Base-by-base conservation (phyloP, 495 filamentous ascomycete species). In the Penicillium coffeae region DNA sequence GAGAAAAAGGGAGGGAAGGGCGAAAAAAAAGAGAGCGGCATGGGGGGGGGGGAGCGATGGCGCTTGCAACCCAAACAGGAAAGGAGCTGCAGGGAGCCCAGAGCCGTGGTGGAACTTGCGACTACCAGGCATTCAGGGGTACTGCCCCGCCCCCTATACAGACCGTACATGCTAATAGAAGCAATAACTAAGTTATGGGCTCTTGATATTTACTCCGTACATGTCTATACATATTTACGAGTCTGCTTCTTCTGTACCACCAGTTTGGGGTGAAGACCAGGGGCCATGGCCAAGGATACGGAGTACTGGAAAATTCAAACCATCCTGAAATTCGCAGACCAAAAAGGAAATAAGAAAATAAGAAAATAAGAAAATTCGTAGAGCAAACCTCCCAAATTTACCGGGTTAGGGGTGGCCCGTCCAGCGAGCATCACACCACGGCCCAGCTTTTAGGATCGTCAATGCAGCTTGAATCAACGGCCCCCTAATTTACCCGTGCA, bases 61-160 rank as follows among this genome's bases (percentile, higher is more conserved):
- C 54, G 58, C 58, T 38, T 53, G 27, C 22, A 2, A 34, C 53
- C 52, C 50, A 55, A 64, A 54, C 43, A 42, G 66, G 66, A 59
- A 71, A 65, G 54, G 68, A 72, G 63, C 65, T 69, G 68, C 69
- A 70, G 70, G 66, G 59, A 66, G 67, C 53, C 63, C 60, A 63
- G 64, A 53, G 25, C 50, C 54, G 36, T 37, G 42, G 56, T 54
- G 55, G 51, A 35, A 35, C 36, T 30, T n/a, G n/a, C 47, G 45
- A 10, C 53, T 56, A 51, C 22, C 12, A 6, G 12, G 14, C 32
- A 39, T 38, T 47, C 44, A 47, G 44, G 44, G 44, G 44, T 37
- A 18, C 25, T 30, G 25, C 25, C 25, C 4, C 5, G 5, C 25
- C 25, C 25, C 25, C 25, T 30, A 30, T 30, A 33, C n/a, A 10